Conservation (phyloP, 192 early-diverging fungal species). For the Jimgerdemannia lactiflua region DNA sequence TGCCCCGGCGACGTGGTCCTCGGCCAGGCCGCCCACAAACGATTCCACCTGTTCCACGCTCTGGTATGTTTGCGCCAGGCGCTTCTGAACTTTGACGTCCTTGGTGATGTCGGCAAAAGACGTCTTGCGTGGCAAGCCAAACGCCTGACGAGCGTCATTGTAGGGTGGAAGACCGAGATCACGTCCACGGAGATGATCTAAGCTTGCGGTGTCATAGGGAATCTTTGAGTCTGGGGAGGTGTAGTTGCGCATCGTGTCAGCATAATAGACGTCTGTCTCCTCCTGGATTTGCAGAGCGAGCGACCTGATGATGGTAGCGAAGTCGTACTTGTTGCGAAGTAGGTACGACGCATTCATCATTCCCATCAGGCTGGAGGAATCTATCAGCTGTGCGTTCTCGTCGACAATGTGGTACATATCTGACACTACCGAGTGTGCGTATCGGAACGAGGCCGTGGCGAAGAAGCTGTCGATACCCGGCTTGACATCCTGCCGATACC, state of each 20-base stretch:
- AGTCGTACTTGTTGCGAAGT: no score
- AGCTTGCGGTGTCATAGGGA: background rate
- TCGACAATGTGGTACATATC: no score
- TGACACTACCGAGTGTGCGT: no score
- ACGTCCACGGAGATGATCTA: conserved; percentile 1
- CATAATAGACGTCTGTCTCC: conserved; percentile 11
- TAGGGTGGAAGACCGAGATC: conserved; percentile 9
- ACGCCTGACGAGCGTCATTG: background rate
- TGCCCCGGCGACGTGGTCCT: background rate
- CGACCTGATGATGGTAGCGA: background rate
- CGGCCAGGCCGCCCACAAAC: conserved; percentile 10
- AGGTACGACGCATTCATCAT: no score
- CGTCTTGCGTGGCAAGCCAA: background rate
- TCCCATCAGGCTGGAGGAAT: no score
- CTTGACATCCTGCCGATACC: no score
- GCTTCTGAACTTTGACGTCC: background rate
- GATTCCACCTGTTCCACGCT: conserved; percentile 8
- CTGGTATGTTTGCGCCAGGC: background rate
- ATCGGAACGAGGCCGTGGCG: no score
- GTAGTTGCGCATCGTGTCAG: conserved; percentile 1
- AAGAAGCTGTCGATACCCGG: no score
- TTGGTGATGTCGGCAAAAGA: conserved; percentile 13
- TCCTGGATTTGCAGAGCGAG: conserved; percentile 12
- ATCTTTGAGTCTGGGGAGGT: no score
- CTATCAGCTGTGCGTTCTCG: no score